These are phyloP conservation scores for Phyllosticta ampelicida DNA, from an alignment of 2,329 filamentous ascomycete species.

Conservation along the genomic window DNA sequence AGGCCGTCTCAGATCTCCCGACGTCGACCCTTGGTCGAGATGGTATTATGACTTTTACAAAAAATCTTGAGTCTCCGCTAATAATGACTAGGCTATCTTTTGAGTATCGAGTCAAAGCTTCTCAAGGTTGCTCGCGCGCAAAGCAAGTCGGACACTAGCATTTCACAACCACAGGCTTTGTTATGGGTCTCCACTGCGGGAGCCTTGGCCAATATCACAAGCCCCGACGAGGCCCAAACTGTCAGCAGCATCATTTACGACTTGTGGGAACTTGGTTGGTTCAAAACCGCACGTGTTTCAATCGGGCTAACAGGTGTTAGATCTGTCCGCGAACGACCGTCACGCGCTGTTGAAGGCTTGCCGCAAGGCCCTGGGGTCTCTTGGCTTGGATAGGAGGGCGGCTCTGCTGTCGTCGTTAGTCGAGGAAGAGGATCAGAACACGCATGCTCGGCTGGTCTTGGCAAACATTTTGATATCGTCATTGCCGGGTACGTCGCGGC, in stretches of 20 bases:
- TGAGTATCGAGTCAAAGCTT: slow-evolving; percentile 8
- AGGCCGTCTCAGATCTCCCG: slow-evolving; percentile 4
- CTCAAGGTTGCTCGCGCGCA: slow-evolving; percentile 2
- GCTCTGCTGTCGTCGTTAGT: slow-evolving; percentile 4
- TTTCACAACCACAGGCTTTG: slow-evolving; percentile 1
- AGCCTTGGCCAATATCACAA: slow-evolving; percentile 5
- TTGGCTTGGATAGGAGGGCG: slow-evolving; percentile 1
- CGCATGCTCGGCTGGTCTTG: background rate
- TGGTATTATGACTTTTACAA: background rate
- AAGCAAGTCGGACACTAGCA: background rate
- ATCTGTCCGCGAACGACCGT: slow-evolving; percentile 6
- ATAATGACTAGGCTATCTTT: background rate
- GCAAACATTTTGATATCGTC: slow-evolving; percentile 7
- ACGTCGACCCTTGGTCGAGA: slow-evolving; percentile 1
- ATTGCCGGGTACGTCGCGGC: background rate
- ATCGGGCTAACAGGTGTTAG: background rate
- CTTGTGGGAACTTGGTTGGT: slow-evolving; percentile 6
- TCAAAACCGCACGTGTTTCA: background rate
- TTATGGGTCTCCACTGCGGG: slow-evolving; percentile 6
- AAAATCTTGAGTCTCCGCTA: background rate
- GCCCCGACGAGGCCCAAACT: slow-evolving; percentile 1
- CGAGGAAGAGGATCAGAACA: slow-evolving; percentile 1
- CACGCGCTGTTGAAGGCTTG: slow-evolving; percentile 5
- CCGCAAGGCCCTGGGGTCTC: background rate
- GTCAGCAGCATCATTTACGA: slow-evolving; percentile 6